Evolutionary conservation across 192 early-diverging fungal genomes (phyloP), one percentile per base, ranked within the genome.

Genomic region (Backusella macrospora): DNA sequence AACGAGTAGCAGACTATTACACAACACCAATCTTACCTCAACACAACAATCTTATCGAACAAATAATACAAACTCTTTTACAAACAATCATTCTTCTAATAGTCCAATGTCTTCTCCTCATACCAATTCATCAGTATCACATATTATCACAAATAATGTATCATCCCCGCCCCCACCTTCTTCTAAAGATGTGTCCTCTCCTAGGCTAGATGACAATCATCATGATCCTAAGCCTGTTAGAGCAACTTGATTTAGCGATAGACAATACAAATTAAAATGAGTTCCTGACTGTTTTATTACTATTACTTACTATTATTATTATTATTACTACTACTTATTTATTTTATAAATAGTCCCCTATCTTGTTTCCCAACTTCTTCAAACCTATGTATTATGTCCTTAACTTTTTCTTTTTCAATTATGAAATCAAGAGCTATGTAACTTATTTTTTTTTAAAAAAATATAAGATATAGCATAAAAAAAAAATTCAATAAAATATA

Each of bases 21-120:
- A 49, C 37, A 71, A 49, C 23, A 71, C 34, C 8, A 38, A 49
- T 29, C 48, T 40, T 18, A 49, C 49, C 42, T 59, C 69, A 3
- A 59, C 46, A 1, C 69, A 71, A 21, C 69, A 68, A 40, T 68
- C 46, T 18, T 37, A 49, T 26, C 26, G 52, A 12, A 14, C 67
- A 34, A 46, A 67, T 48, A 43, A n/a, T 37, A 21, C 12, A 59
- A 18, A 34, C 7, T 67, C 72, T 78, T 67, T 49, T 89, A n/a
- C 78, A 89, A 46, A 81, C 78, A 59, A 14, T 12, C 52, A 59
- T 26, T 26, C 52, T 26, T 59, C 52, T 9, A 59, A 59, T 12
- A 59, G 52, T 21, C 52, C 52, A 59, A 26, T 59, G 23, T 42
- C 65, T 21, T 21, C 65, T 23, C 39, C 65, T 42, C 34, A 37